Base-by-base conservation (phyloP, 2,329 filamentous ascomycete genomes). In the Botrytis cinerea region DNA sequence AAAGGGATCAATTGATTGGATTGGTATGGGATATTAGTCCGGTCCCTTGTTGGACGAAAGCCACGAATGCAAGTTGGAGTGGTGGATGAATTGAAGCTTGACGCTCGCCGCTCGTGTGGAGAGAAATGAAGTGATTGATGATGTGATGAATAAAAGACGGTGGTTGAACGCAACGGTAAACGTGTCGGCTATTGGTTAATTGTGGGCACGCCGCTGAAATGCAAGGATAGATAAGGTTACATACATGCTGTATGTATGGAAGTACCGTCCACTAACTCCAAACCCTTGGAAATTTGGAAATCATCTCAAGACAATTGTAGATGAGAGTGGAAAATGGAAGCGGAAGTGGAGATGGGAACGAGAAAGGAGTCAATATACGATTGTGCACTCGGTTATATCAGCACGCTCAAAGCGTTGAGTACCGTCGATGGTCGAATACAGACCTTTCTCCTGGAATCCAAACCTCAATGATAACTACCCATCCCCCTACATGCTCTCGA, bases 71-170 rank as follows among this genome's bases (percentile, higher is more conserved):
- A 5, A 68, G 16, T 20, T 68, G 64, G 35, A 48, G 20, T 54
- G 46, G 64, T 54, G 38, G 38, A 32, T 69, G 66, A 69, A 43
- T 45, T 32, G 66, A 35, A 48, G 63, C 18, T 57, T 57, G 51
- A 57, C 51, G 51, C 20, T 35, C 22, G 28, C 45, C 28, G 48
- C 18, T 43, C 57, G 18, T 43, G 18, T 43, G 48, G 25, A 69
- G 66, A 57, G 66, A 69, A 69, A 69, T 57, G 48, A 69, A 57
- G 48, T 38, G 48, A 57, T 57, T 57, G 66, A 43, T 57, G 48
- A 54, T 54, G 64, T 54, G 64, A 54, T 35, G 28, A 48, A 25
- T 38, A 54, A 68, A 68, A 54, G 64, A 38, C 18, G 35, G 48
- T 54, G 66, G 66, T 57, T 57, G 35, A 68, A 20, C 5, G 57